Conservation (phyloP, 2,329 filamentous ascomycete species). For the Fusarium verticillioides region DNA sequence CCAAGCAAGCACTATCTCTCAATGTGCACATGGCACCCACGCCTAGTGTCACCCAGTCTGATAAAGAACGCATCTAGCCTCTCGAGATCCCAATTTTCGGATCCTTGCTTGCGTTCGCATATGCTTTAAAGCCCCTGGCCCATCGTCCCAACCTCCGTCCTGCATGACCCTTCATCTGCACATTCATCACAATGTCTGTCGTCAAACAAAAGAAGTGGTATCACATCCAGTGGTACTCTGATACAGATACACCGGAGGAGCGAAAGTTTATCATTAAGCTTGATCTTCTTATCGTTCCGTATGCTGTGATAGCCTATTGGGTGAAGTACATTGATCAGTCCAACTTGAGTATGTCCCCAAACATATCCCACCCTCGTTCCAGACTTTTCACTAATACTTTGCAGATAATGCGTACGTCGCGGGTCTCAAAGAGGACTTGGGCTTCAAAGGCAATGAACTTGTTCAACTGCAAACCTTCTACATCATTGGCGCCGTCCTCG, state of each 20-base stretch:
- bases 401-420: slow-evolving; percentile 66
- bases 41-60: not conserved
- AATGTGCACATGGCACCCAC: not conserved
- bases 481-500: slow-evolving; percentile 58
- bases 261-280: slow-evolving; percentile 52
- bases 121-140: not conserved
- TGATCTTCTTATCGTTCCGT: slow-evolving; percentile 62
- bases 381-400: not conserved
- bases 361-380: accelerated
- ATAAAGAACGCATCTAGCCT: not conserved
- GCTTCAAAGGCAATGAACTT: slow-evolving; percentile 63
- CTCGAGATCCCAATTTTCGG: not conserved
- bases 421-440: slow-evolving; percentile 63
- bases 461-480: slow-evolving; percentile 66
- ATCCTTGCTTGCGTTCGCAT: not conserved
- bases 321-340: slow-evolving; percentile 45
- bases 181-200: slow-evolving; percentile 2
- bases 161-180: not conserved
- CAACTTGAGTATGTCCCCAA: slow-evolving; percentile 30
- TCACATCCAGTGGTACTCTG: slow-evolving; percentile 23
- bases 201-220: slow-evolving; percentile 23
- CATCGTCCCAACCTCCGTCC: not conserved
- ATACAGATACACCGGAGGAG: slow-evolving; percentile 18
- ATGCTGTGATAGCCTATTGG: slow-evolving; percentile 42
- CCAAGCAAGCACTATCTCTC: not conserved